phyloP scores from a whole-genome alignment of 2,329 filamentous ascomycete species.

The Neocatenulostroma microsporum region DNA sequence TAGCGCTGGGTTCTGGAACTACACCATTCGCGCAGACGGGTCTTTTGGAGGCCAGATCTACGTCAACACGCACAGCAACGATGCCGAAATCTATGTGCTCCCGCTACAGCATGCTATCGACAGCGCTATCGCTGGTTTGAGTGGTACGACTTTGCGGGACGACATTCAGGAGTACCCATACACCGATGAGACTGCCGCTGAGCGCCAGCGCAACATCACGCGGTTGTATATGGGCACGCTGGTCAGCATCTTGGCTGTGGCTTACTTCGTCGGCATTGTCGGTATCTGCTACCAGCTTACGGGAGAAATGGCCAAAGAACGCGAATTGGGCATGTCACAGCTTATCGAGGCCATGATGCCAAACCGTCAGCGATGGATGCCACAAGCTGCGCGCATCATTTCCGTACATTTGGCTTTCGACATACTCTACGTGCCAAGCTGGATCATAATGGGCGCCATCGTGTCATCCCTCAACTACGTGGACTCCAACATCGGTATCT shows the following conservation, averaged over 20 bases:
- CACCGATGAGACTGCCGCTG: conserved; percentile 60
- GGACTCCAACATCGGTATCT: conserved; percentile 36
- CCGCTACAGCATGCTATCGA: conserved; percentile 77
- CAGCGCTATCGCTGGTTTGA: conserved; percentile 55
- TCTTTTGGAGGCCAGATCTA: conserved; percentile 59
- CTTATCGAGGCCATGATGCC: conserved; percentile 90
- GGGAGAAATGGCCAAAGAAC: conserved; percentile 75
- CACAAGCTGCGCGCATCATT: conserved; percentile 67
- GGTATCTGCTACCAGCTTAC: conserved; percentile 81
- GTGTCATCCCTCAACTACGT: conserved; percentile 52
- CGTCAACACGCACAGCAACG: conserved; percentile 58
- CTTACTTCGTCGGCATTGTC: conserved; percentile 70
- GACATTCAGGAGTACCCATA: conserved; percentile 61
- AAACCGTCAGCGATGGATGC: conserved; percentile 63
- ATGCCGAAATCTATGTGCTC: conserved; percentile 67
- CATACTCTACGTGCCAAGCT: conserved; percentile 70
- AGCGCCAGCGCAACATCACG: conserved; percentile 60
- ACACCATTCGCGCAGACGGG: conserved; percentile 71
- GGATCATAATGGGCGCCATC: conserved; percentile 68
- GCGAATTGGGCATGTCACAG: conserved; percentile 80
- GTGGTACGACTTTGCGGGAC: conserved; percentile 35
- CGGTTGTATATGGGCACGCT: conserved; percentile 64
- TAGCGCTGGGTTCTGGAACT: conserved; percentile 65
- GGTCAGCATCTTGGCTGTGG: conserved; percentile 67
- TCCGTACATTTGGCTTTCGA: conserved; percentile 76